Base-by-base conservation (phyloP, 2,329 filamentous ascomycete genomes). In the Fusarium udum region DNA sequence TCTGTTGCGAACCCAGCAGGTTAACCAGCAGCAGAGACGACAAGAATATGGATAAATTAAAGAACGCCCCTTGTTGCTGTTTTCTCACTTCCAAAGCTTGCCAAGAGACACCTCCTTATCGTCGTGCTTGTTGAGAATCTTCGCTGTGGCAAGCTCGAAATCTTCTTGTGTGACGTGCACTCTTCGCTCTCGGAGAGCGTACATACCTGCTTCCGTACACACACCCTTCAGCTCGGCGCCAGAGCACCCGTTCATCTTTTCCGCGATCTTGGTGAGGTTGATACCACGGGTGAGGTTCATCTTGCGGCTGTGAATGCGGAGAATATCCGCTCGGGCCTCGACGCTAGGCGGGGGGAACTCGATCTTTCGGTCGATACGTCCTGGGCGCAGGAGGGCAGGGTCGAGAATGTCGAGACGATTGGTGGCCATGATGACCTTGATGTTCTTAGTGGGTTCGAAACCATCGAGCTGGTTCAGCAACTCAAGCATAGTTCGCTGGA, bases 351-450 rank as follows among this genome's bases (percentile, higher is more conserved):
- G 96, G 16, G 96, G 96, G 85, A 99, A 99, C 84, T 99, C 96
- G 81, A 98, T 98, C 88, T 98, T 98, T 79, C 96, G 90, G 87
- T 99, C 96, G 83, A 99, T 98, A 79, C 96, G 93, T 59, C 96
- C 96, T n/a, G 96, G 96, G 78, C 96, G 92, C 76, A 99, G 88
- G 49, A 99, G 89, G 4, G 96, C 96, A 5, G 96, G 96, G 82
- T 99, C 96, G 52, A 99, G 90, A 74, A 99, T 98, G 79, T 99
- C 96, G 73, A 99, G 90, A 82, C 96, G 93, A 85, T 99, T 99
- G 55, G 96, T 99, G 61, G 96, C 96, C 95, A 99, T 99, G 85
- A 99, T 97, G 83, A 99, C 94, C 85, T 99, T 99, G 91, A 99
- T 99, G 85, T 98, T 98, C 88, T 99, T 99, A 52, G 95, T 98